Conservation (phyloP, 345 rosid species). For the Toxicodendron radicans region DNA sequence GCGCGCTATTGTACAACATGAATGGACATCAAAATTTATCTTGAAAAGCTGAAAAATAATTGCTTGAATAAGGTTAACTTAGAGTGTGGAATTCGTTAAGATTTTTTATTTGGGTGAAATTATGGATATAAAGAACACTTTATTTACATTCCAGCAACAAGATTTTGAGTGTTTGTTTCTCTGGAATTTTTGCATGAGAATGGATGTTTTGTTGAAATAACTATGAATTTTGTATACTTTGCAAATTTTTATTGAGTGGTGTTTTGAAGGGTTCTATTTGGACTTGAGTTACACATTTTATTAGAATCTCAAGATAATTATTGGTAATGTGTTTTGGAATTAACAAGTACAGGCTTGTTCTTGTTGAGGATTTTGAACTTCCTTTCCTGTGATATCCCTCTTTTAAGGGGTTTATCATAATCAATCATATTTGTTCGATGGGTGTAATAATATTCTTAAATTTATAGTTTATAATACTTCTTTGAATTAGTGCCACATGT, state of each 20-base stretch:
- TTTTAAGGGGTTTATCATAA: no score
- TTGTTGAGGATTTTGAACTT: neutral
- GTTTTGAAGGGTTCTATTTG: neutral
- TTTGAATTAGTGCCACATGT: neutral
- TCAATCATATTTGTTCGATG: neutral
- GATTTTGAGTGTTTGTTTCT: neutral
- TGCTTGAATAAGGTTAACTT: no score
- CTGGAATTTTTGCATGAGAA: neutral
- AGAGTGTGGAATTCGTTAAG: no score
- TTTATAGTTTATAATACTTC: neutral
- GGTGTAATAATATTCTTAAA: neutral
- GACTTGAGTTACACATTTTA: neutral
- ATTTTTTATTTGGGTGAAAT: neutral
- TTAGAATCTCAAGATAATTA: neutral
- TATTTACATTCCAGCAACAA: neutral
- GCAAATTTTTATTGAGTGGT: neutral
- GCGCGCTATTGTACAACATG: no score
- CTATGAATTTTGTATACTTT: neutral
- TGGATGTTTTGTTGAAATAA: neutral
- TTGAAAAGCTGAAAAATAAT: no score
- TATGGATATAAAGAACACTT: neutral
- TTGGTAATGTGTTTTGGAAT: neutral
- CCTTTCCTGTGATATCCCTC: no score
- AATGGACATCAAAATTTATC: no score
- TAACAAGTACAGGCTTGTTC: neutral